Conservation (phyloP, 1,284 basidiomycete species). For the Pseudozyma pruni region DNA sequence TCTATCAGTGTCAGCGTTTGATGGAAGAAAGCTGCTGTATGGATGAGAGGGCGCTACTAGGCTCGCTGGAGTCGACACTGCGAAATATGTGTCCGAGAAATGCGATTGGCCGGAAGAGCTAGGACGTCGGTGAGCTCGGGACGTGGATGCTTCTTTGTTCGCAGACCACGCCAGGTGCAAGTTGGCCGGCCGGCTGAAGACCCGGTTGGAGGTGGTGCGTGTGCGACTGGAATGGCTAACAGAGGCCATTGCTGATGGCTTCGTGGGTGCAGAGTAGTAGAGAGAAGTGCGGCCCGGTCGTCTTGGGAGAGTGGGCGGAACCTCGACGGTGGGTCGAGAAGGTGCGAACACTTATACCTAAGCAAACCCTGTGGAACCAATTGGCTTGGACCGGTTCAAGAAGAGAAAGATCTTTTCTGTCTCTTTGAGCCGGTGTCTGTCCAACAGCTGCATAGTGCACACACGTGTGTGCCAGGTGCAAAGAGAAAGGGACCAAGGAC, state of each 20-base stretch:
- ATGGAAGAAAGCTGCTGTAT: conserved; percentile 11
- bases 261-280: neutral
- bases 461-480: too few relatives aligned
- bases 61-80: neutral
- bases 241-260: too few relatives aligned
- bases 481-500: too few relatives aligned
- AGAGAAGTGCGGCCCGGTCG: too few relatives aligned
- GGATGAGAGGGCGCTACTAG: conserved; percentile 4
- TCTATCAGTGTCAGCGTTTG: neutral
- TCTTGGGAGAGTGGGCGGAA: too few relatives aligned
- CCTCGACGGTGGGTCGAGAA: too few relatives aligned
- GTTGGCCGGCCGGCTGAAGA: conserved; percentile 26
- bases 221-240: neutral
- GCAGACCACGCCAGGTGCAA: conserved; percentile 25
- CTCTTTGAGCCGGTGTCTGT: too few relatives aligned
- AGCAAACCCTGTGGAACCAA: too few relatives aligned
- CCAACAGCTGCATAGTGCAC: too few relatives aligned
- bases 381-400: too few relatives aligned
- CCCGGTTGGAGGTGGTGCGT: conserved; percentile 4
- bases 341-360: too few relatives aligned
- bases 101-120: neutral
- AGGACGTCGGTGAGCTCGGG: neutral
- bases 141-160: conserved; percentile 1
- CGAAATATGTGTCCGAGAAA: neutral
- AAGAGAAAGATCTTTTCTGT: too few relatives aligned